A percentile compares a stretch with the other conserved stretches of the same genome.
These are phyloP conservation scores for Kregervanrija fluxuum DNA, from an alignment of 805 yeast species.

Conservation along the genomic window DNA sequence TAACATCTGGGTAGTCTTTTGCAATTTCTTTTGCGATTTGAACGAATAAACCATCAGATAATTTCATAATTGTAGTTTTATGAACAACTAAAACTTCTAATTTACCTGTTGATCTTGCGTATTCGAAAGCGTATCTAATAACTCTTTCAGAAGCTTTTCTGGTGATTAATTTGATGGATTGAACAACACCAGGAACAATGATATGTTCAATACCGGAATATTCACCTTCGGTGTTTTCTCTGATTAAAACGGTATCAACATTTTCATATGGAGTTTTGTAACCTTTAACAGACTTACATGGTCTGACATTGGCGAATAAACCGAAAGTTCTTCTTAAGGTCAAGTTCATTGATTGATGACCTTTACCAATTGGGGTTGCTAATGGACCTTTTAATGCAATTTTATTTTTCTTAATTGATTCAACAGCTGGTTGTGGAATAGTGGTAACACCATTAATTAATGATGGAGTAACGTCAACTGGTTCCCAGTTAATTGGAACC, in stretches of 20 bases:
- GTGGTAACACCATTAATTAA: constrained; percentile 89
- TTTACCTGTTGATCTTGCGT: constrained; percentile 83
- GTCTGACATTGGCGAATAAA: constrained; percentile 95
- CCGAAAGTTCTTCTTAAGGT: constrained; percentile 96
- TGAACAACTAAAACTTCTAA: constrained; percentile 90
- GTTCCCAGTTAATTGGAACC: constrained; percentile 96
- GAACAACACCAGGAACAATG: constrained; percentile 97
- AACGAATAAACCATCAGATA: constrained; percentile 95
- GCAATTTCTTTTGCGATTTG: constrained; percentile 84
- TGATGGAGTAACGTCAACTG: constrained; percentile 91
- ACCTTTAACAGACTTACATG: constrained; percentile 90
- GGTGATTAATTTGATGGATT: constrained; percentile 95
- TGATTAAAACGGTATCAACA: constrained; percentile 91
- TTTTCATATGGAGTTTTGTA: constrained; percentile 83
- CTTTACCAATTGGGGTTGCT: constrained; percentile 98
- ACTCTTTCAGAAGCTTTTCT: constrained; percentile 95
- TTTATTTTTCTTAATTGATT: constrained; percentile 84
- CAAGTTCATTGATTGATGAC: constrained; percentile 95
- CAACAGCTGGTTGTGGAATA: constrained; percentile 86
- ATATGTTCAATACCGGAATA: constrained; percentile 99
- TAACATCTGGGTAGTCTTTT: constrained; percentile 86
- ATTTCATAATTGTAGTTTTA: constrained; percentile 97
- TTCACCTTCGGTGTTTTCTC: constrained; percentile 99
- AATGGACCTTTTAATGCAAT: constrained; percentile 97
- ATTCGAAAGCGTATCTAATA: constrained; percentile 94